Conservation (phyloP, 2,329 filamentous ascomycete genomes). For the Alternaria rosae region DNA sequence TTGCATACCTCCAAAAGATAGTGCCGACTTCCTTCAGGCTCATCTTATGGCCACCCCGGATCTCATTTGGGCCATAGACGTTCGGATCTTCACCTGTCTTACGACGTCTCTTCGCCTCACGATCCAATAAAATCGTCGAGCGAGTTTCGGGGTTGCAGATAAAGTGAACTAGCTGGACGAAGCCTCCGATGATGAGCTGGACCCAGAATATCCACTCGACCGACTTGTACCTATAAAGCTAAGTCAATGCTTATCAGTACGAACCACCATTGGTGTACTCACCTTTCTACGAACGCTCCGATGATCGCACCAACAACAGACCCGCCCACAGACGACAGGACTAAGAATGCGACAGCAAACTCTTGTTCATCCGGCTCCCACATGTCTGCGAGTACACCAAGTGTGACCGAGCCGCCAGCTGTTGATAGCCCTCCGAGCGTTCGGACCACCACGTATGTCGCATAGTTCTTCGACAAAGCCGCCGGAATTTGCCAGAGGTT, state of each 20-base stretch:
- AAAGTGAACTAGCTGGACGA: conserved; percentile 72
- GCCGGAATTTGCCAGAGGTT: conserved; percentile 62
- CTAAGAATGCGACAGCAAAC: conserved; percentile 66
- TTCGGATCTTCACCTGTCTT: conserved; percentile 65
- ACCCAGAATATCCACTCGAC: conserved; percentile 73
- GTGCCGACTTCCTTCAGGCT: conserved; percentile 54
- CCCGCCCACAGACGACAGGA: conserved; percentile 64
- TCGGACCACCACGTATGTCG: conserved; percentile 54
- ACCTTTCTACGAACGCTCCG: conserved; percentile 59
- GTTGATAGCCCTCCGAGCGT: conserved; percentile 66
- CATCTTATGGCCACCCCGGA: conserved; percentile 45
- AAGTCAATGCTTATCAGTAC: not conserved
- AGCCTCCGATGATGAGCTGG: conserved; percentile 77
- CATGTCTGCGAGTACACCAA: conserved; percentile 71
- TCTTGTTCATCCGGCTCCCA: conserved; percentile 65
- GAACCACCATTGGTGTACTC: conserved; percentile 40
- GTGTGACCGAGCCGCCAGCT: conserved; percentile 68
- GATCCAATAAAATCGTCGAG: conserved; percentile 76
- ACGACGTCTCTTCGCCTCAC: conserved; percentile 75
- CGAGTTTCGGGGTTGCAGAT: conserved; percentile 78
- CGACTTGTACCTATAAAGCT: not conserved
- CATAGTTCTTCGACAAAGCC: conserved; percentile 55
- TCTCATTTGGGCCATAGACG: conserved; percentile 76
- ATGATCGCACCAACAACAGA: conserved; percentile 63
- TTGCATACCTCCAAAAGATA: conserved; percentile 54